Evolutionary conservation across 2,329 filamentous ascomycete species (phyloP).

Genomic region (Ophiostoma quercus): DNA sequence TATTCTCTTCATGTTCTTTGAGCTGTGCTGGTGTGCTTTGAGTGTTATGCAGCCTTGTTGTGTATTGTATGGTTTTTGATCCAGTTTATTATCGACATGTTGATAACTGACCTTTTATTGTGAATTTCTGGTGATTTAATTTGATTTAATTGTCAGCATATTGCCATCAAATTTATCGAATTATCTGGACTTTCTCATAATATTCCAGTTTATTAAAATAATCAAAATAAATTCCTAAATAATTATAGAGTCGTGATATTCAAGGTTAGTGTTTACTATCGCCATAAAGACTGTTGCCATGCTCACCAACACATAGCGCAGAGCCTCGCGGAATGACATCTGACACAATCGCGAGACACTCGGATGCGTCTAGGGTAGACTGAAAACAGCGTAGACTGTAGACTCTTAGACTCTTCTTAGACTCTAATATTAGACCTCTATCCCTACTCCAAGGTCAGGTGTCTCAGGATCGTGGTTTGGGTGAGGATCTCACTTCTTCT

Average conservation of each 20-base stretch:
- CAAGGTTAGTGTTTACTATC: too few species aligned
- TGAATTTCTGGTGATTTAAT: too few species aligned
- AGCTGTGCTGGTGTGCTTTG: background rate
- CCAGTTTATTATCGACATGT: too few species aligned
- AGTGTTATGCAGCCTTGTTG: background rate
- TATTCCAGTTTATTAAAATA: too few species aligned
- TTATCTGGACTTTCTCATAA: too few species aligned
- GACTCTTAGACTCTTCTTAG: background rate
- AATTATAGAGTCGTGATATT: too few species aligned
- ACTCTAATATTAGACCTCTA: too few species aligned
- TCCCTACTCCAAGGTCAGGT: background rate
- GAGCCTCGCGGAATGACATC: background rate
- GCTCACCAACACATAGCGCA: background rate
- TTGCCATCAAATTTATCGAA: too few species aligned
- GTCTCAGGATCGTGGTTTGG: background rate
- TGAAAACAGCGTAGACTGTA: background rate
- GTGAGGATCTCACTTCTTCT: background rate
- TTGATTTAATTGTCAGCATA: too few species aligned
- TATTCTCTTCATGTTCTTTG: background rate
- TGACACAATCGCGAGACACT: slow-evolving; percentile 1
- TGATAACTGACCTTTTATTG: too few species aligned
- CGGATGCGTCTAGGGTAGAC: background rate
- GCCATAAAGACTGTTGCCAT: background rate
- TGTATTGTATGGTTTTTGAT: background rate
- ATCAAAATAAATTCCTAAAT: too few species aligned